Conservation (phyloP, 2,329 filamentous ascomycete genomes). For the Stemphylium beticola region DNA sequence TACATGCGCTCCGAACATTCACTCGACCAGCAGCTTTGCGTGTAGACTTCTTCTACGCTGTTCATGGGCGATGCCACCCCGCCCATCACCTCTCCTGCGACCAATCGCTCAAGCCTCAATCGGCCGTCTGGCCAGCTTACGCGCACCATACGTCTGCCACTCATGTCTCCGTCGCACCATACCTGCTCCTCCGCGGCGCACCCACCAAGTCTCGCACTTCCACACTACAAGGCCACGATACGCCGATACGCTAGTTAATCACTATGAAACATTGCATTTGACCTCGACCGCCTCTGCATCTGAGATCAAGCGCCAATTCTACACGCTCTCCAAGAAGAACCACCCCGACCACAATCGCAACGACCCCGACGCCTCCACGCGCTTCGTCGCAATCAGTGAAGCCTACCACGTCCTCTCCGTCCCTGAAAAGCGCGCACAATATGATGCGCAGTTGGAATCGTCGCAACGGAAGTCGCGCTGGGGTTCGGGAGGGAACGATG, state of each 20-base stretch:
- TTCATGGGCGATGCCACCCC: conserved; percentile 39
- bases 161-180: conserved; percentile 23
- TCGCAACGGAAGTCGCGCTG: conserved; percentile 34
- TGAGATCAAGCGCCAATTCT: conserved; percentile 94
- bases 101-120: conserved; percentile 11
- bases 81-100: conserved; percentile 22
- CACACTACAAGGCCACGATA: conserved; percentile 52
- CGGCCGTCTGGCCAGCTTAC: background rate
- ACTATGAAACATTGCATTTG: conserved; percentile 86
- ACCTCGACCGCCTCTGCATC: conserved; percentile 68
- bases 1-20: conserved; percentile 19
- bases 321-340: conserved; percentile 85
- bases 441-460: conserved; percentile 74
- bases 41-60: background rate
- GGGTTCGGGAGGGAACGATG: conserved; percentile 40
- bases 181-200: conserved; percentile 16
- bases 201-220: conserved; percentile 42
- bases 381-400: conserved; percentile 83
- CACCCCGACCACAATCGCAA: conserved; percentile 89
- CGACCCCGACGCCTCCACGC: conserved; percentile 73
- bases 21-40: conserved; percentile 8
- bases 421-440: conserved; percentile 74
- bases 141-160: conserved; percentile 22
- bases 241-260: conserved; percentile 59
- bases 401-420: conserved; percentile 80